phyloP scores from a whole-genome alignment of 306 rosid species.

The Vachellia pachyceras region DNA sequence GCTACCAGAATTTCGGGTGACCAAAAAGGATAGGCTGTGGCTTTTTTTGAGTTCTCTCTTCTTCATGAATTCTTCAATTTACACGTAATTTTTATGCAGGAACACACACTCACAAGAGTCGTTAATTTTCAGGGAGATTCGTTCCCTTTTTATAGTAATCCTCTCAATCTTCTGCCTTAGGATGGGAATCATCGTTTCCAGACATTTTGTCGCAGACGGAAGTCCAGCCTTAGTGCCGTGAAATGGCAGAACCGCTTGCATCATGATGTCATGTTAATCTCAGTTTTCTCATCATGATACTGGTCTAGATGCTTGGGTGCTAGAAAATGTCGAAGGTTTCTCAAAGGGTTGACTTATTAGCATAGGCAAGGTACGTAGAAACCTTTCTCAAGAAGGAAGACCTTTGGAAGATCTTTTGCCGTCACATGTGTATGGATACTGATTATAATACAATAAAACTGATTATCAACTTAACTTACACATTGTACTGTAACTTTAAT shows the following conservation, averaged over 20 bases:
- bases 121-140: no score
- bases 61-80: not conserved
- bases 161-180: no score
- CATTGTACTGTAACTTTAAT: not conserved
- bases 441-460: not conserved
- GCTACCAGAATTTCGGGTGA: slow-evolving; percentile 86
- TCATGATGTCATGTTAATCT: not conserved
- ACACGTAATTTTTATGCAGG: not conserved
- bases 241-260: slow-evolving; percentile 2
- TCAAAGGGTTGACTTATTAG: not conserved
- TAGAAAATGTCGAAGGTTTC: not conserved
- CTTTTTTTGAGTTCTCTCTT: slow-evolving; percentile 51
- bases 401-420: not conserved
- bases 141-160: no score
- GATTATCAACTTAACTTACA: not conserved
- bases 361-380: not conserved
- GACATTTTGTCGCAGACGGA: no score
- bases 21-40: slow-evolving; percentile 63
- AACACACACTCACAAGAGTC: no score
- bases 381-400: not conserved
- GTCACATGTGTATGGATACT: not conserved
- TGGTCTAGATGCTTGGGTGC: no score
- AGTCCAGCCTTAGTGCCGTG: not conserved
- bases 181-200: no score
- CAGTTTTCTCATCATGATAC: no score